phyloP scores from a whole-genome alignment of 345 rosid species.

The Boechera divaricarpa region DNA sequence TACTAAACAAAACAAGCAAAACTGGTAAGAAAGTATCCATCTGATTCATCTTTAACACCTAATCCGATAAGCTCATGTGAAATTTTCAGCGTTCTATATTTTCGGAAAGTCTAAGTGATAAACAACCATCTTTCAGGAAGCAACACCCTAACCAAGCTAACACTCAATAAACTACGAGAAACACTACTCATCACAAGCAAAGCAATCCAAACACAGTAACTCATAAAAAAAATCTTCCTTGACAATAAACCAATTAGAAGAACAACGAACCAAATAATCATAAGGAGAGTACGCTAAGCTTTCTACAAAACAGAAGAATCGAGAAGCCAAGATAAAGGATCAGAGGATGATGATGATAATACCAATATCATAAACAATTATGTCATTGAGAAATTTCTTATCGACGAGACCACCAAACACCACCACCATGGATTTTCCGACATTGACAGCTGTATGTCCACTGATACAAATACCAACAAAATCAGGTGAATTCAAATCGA shows the following conservation, averaged over 20 bases:
- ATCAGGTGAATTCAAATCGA: constrained; percentile 28
- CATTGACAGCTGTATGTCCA: constrained; percentile 81
- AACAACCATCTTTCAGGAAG: constrained; percentile 15
- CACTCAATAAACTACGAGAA: background rate
- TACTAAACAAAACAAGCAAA: background rate
- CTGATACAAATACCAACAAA: constrained; percentile 45
- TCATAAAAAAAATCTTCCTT: background rate
- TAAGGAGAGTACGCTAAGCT: background rate
- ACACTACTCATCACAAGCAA: constrained; percentile 4
- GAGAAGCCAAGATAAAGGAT: background rate
- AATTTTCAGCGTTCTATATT: constrained; percentile 9
- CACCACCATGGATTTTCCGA: constrained; percentile 83
- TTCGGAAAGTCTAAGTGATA: background rate
- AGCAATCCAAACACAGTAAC: background rate
- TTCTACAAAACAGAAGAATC: background rate
- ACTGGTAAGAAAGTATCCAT: constrained; percentile 4
- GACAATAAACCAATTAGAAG: background rate
- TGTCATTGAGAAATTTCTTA: constrained; percentile 76
- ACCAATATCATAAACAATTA: constrained; percentile 82
- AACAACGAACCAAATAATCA: background rate
- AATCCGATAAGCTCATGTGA: background rate
- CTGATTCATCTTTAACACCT: constrained; percentile 1
- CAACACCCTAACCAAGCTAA: background rate
- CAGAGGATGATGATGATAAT: constrained; percentile 19
- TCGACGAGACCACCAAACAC: constrained; percentile 89